Evolutionary conservation across 2,329 filamentous ascomycete genomes (phyloP).

Genomic region (Cladophialophora exuberans): DNA sequence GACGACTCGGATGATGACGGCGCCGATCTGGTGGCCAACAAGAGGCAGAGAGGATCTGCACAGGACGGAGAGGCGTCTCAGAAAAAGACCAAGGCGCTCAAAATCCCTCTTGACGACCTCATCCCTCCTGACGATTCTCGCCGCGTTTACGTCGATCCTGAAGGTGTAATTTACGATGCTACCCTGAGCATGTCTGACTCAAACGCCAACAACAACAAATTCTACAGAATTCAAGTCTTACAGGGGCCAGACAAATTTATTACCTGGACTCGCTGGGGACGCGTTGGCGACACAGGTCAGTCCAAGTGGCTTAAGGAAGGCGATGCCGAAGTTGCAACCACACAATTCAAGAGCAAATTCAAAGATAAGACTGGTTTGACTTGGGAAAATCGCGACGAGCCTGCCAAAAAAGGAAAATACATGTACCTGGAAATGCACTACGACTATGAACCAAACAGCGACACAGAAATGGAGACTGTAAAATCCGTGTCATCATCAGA

Average conservation of each 20-base stretch:
- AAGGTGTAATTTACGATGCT: conserved; percentile 74
- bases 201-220: conserved; percentile 48
- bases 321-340: conserved; percentile 44
- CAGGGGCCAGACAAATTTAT: conserved; percentile 44
- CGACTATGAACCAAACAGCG: conserved; percentile 71
- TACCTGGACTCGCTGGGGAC: conserved; percentile 78
- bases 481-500: conserved; percentile 28
- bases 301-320: conserved; percentile 45
- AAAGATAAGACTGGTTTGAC: conserved; percentile 58
- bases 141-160: conserved; percentile 67
- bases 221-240: conserved; percentile 68
- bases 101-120: conserved; percentile 57
- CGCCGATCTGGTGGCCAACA: conserved; percentile 4
- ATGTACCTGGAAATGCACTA: conserved; percentile 81
- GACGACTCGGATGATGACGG: conserved; percentile 21
- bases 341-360: conserved; percentile 60
- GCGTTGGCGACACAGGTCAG: conserved; percentile 64
- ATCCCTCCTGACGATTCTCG: conserved; percentile 42
- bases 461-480: conserved; percentile 48
- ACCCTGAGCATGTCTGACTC: conserved; percentile 79
- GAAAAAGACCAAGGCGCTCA: too few relatives aligned
- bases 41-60: too few relatives aligned
- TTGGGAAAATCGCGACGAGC: conserved; percentile 52
- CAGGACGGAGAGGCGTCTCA: too few relatives aligned
- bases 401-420: conserved; percentile 67